phyloP scores from a whole-genome alignment of 441 rosid genomes.

The Theobroma grandiflorum region DNA sequence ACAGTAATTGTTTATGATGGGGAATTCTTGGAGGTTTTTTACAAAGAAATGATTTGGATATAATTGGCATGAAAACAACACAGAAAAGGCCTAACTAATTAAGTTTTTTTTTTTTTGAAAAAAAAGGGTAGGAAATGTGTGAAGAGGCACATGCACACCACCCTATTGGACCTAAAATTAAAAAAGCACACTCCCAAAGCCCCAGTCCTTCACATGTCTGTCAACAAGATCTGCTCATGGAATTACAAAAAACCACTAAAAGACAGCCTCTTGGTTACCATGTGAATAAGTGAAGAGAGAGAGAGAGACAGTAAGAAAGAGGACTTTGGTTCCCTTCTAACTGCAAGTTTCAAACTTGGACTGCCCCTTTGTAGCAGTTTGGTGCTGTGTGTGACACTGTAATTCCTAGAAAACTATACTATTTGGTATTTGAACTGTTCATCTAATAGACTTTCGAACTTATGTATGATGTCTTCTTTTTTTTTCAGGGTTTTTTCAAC shows the following conservation, averaged over 20 bases:
- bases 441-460: background rate
- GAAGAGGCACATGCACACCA: slow-evolving; percentile 58
- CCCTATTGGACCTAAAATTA: slow-evolving; percentile 43
- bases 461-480: no score
- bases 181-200: slow-evolving; percentile 26
- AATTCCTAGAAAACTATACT: slow-evolving; percentile 22
- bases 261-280: slow-evolving; percentile 55
- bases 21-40: slow-evolving; percentile 20
- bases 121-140: background rate
- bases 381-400: slow-evolving; percentile 24
- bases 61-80: slow-evolving; percentile 34
- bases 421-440: background rate
- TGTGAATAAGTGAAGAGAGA: slow-evolving; percentile 55
- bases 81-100: slow-evolving; percentile 23
- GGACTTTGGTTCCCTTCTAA: slow-evolving; percentile 25
- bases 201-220: slow-evolving; percentile 61
- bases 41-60: slow-evolving; percentile 49
- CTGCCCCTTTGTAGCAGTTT: slow-evolving; percentile 20
- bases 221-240: slow-evolving; percentile 52
- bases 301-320: slow-evolving; percentile 3
- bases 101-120: background rate
- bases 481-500: background rate
- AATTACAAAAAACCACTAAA: slow-evolving; percentile 40
- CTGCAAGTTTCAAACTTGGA: slow-evolving; percentile 36
- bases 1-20: background rate